Evolutionary conservation across 2,329 filamentous ascomycete genomes (phyloP).

Genomic region (Chaetomiaceae sp.): DNA sequence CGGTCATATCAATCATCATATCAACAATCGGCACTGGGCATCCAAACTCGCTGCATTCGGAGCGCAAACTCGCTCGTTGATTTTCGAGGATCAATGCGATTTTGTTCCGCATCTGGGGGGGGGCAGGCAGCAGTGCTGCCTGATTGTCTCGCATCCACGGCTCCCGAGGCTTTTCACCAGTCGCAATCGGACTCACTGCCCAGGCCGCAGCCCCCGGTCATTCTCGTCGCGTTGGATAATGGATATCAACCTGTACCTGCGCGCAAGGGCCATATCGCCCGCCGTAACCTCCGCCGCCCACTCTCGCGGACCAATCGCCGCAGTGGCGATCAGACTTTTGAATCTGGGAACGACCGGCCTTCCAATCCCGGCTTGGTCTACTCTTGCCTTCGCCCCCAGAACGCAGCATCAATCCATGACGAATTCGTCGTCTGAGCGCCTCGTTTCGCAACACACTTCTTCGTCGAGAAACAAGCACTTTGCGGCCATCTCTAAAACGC

Average conservation of each 20-base stretch:
- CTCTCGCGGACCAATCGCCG: constrained; percentile 33
- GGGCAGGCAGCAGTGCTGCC: too few relatives aligned
- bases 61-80: too few relatives aligned
- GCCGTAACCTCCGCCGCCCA: constrained; percentile 15
- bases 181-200: neutral
- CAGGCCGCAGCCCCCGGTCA: constrained; percentile 15
- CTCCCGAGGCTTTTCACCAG: too few relatives aligned
- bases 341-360: constrained; percentile 27
- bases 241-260: constrained; percentile 12
- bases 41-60: too few relatives aligned
- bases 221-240: constrained; percentile 13
- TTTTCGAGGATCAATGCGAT: too few relatives aligned
- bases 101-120: too few relatives aligned
- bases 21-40: too few relatives aligned
- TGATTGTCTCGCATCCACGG: neutral
- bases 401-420: constrained; percentile 11
- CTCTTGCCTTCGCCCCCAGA: constrained; percentile 20
- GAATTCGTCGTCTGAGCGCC: constrained; percentile 13
- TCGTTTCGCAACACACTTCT: constrained; percentile 13
- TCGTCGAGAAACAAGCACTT: constrained; percentile 15
- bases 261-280: constrained; percentile 19
- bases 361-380: constrained; percentile 12
- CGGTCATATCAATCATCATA: too few relatives aligned
- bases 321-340: constrained; percentile 34
- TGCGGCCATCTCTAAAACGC: constrained; percentile 18